A percentile compares a stretch with the other conserved stretches of the same genome.
Conservation (phyloP, 345 rosid species). For the Raphanus sativus region DNA sequence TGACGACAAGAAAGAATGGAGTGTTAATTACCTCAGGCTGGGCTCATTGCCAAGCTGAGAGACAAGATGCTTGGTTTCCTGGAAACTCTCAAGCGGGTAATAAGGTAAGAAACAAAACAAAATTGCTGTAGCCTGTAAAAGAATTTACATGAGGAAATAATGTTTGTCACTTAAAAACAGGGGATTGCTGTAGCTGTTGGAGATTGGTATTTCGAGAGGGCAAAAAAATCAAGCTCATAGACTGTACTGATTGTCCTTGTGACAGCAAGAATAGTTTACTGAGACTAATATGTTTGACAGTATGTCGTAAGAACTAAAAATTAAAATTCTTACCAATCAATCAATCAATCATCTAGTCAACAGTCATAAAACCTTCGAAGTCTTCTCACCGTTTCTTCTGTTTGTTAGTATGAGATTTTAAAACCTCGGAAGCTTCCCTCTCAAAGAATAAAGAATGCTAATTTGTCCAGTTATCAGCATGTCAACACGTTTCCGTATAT, state of each 20-base stretch:
- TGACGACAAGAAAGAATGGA: slow-evolving; percentile 13
- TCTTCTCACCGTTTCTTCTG: neutral
- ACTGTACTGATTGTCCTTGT: too few relatives aligned
- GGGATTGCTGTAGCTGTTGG: slow-evolving; percentile 80
- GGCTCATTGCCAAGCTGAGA: slow-evolving; percentile 37
- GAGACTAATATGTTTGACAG: too few relatives aligned
- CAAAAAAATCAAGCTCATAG: slow-evolving; percentile 44
- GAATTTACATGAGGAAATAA: neutral
- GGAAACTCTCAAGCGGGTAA: neutral
- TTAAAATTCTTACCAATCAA: neutral
- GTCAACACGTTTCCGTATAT: neutral
- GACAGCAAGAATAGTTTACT: too few relatives aligned
- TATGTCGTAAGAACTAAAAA: neutral
- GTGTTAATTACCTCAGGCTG: slow-evolving; percentile 9
- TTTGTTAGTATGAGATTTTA: neutral
- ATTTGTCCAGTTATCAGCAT: neutral
- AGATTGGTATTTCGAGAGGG: slow-evolving; percentile 78
- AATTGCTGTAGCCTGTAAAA: too few relatives aligned
- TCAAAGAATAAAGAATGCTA: neutral
- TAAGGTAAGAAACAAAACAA: neutral
- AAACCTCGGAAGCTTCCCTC: neutral
- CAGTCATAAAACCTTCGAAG: neutral
- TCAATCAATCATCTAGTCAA: neutral
- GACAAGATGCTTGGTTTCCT: slow-evolving; percentile 25
- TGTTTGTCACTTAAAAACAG: slow-evolving; percentile 42